Evolutionary conservation across 2,329 filamentous ascomycete genomes (phyloP), one percentile per base, ranked within the genome.

Genomic region (Hawksworthiomyces lignivorus): DNA sequence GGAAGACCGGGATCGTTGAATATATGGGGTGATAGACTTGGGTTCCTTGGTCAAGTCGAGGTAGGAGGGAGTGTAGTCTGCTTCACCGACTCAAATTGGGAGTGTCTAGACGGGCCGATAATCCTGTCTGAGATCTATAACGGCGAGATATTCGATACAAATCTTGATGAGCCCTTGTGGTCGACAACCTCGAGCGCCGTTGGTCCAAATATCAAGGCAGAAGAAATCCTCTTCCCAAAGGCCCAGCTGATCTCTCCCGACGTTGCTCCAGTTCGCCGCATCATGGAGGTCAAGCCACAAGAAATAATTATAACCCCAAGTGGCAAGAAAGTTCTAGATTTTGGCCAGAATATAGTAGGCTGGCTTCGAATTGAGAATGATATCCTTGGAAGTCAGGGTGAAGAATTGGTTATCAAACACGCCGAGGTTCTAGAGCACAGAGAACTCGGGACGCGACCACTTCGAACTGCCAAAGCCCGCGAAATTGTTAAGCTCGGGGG

Each of bases 311-410:
- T 47, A 45, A 61, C 55, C 14, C 56, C 56, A 2, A 54, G 54
- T 4, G 69, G 70, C 5, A 72, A 72, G 49, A 67, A 58, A 0
- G 56, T 77, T 2, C 45, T 78, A 5, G 73, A 79, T 47, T 77
- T 78, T 52, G 73, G 73, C 2, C 73, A 79, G 50, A 77, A 79
- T 48, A 56, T 78, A 0, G 73, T 77, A 1, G 75, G 75, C 2
- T 63, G 63, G 48, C 42, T 76, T 2, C 56, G 57, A 0, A 49
- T 77, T 14, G 59, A 50, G 1, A 51, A 27, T 4, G 30, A 33
- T 17, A 9, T 56, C 1, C 52, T 68, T 2, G 49, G 49, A 29
- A 66, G 61, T 0, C 56, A 60, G 0, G 51, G 53, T 3, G 67
- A 64, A 1, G 30, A 33, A 17, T 17, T 17, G 8, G 11, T 7